These are phyloP conservation scores for Pythium chondricola DNA, from an alignment of 352 stramenopile species.

Conservation along the genomic window DNA sequence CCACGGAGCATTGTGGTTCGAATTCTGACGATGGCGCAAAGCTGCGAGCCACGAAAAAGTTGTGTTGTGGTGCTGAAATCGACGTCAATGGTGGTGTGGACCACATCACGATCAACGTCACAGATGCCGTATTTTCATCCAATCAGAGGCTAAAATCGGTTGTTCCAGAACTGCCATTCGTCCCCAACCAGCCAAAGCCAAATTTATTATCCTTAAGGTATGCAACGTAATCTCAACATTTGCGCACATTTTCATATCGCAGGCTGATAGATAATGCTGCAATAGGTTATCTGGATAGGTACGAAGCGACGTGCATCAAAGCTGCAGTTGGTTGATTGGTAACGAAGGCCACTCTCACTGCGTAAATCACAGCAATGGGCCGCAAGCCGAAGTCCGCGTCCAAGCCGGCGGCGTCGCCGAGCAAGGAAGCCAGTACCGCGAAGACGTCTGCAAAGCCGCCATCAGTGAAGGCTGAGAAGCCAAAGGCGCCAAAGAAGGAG, in stretches of 20 bases:
- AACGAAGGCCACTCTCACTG: no score
- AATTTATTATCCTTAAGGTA: constrained; percentile 1
- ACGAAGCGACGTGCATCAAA: constrained; percentile 23
- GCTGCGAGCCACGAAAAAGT: constrained; percentile 8
- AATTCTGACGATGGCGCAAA: not conserved
- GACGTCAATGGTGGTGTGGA: not conserved
- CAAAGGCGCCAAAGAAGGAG: constrained; percentile 28
- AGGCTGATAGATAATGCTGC: not conserved
- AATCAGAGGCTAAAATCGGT: no score
- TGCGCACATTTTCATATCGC: not conserved
- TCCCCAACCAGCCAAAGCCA: constrained; percentile 24
- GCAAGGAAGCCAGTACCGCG: no score
- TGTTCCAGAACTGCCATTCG: no score
- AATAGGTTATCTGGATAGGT: not conserved
- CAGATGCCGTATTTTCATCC: constrained; percentile 9
- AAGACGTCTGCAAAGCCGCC: constrained; percentile 4
- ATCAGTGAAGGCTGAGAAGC: constrained; percentile 18
- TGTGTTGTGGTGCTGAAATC: not conserved
- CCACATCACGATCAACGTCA: constrained; percentile 15
- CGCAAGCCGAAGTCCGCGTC: constrained; percentile 17
- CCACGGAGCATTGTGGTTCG: constrained; percentile 22
- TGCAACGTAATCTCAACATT: not conserved
- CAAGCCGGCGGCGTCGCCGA: constrained; percentile 11
- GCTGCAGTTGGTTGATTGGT: constrained; percentile 25
- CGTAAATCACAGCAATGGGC: no score